Evolutionary conservation across 305 asterid species (phyloP).

Genomic region (Caryopteris hybrid): DNA sequence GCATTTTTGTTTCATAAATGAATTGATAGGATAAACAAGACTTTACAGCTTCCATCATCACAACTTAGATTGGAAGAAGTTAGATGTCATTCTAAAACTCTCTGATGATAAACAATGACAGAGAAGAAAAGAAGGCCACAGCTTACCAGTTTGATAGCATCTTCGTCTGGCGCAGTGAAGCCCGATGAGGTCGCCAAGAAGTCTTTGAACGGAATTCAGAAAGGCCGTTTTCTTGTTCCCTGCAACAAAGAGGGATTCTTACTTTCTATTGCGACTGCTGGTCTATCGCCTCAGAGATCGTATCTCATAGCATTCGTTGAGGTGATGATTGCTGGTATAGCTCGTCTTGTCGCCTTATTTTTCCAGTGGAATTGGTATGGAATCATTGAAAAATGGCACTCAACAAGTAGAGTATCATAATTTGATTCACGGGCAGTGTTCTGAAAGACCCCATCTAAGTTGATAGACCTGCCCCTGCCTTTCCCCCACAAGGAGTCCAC

Average conservation of each 20-base stretch:
- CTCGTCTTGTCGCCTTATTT: slow-evolving; percentile 56
- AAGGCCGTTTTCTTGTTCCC: slow-evolving; percentile 59
- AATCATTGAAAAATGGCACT: slow-evolving; percentile 56
- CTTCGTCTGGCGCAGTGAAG: slow-evolving; percentile 74
- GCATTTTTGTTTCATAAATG: too few relatives aligned
- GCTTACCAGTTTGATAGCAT: slow-evolving; percentile 66
- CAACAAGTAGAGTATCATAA: neutral
- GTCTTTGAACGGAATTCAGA: slow-evolving; percentile 53
- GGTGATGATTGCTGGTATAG: slow-evolving; percentile 42
- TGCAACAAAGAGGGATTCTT: slow-evolving; percentile 69
- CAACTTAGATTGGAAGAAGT: too few relatives aligned
- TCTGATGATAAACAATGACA: slow-evolving; percentile 18
- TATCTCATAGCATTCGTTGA: slow-evolving; percentile 65
- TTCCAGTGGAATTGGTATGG: slow-evolving; percentile 82
- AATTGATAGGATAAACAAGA: too few relatives aligned
- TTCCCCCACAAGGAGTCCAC: too few relatives aligned
- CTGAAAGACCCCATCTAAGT: too few relatives aligned
- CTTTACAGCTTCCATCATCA: too few relatives aligned
- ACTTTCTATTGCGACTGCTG: slow-evolving; percentile 67
- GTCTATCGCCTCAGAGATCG: slow-evolving; percentile 85
- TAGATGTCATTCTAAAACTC: neutral
- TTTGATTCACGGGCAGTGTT: neutral
- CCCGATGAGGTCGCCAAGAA: slow-evolving; percentile 76
- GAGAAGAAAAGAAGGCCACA: slow-evolving; percentile 71
- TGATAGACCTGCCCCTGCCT: too few relatives aligned